Base-by-base conservation (phyloP, 2,329 filamentous ascomycete species). In the Fusarium sororula region DNA sequence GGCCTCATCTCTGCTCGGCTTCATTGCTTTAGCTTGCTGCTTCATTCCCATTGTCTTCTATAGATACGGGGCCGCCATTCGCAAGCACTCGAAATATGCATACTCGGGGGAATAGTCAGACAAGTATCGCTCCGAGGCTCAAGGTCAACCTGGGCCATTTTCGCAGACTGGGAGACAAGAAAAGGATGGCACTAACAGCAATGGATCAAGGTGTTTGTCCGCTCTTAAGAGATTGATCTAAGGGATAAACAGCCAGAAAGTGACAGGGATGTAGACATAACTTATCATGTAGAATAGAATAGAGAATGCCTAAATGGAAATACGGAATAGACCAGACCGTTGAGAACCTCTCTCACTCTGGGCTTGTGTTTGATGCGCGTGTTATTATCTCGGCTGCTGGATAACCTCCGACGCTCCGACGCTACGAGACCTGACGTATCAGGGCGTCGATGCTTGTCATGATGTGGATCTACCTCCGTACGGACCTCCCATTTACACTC, bases 121-220 rank as follows among this genome's bases (percentile, higher is more conserved):
- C 1, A 42, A 7, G 41, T 0, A 37, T 37, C 7, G 0, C 0
- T 37, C 0, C 35, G 0, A 0, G 8, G 15, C 5, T 37, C 15
- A 37, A 18, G 35, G 35, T 17, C 35, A 37, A 37, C 0, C 35
- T 37, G 35, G 15, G 35, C 35, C 35, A 17, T 17, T 17, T 37
- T 37, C 3, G 15, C 0, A 8, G 15, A 0, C 35, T 37, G 35
- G 15, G 35, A 37, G 35, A 37, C 35, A 37, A 37, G 15, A 37
- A 37, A 37, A 17, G 35, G 35, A 37, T 35, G 3, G 35, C 35
- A 37, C 35, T 15, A 17, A 9, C 8, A 17, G 15, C 0, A 17
- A 37, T 37, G 15, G 35, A 37, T 0, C 15, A 37, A 37, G 15
- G 8, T 0, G 17, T 15, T 15, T 35, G 32, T 15, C 14, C 14